These are phyloP conservation scores for Phlebiopsis flavidoalba DNA, from an alignment of 768 basidiomycete species.

Conservation along the genomic window DNA sequence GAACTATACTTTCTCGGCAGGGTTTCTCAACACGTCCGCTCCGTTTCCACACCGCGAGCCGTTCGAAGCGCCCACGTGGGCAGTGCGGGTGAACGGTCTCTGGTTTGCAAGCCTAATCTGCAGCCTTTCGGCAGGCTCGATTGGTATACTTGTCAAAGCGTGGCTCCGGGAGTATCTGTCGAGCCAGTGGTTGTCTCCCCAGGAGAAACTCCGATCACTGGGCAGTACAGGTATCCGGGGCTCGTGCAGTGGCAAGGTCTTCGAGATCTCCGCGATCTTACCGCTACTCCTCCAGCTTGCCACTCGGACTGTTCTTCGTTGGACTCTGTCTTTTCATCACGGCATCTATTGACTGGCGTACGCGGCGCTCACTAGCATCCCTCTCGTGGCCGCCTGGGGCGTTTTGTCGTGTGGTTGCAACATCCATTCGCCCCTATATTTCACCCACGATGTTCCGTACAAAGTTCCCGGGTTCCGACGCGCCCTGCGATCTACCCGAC, in stretches of 20 bases:
- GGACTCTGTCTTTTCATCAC: constrained; percentile 5
- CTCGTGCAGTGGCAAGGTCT: constrained; percentile 3
- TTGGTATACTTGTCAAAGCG: constrained; percentile 3
- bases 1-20: neutral
- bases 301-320: constrained; percentile 1
- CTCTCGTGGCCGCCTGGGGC: neutral
- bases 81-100: neutral
- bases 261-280: constrained; percentile 1
- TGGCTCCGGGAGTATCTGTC: constrained; percentile 6
- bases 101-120: constrained; percentile 3
- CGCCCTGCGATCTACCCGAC: neutral
- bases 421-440: constrained; percentile 1
- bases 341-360: neutral
- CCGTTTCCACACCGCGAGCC: neutral
- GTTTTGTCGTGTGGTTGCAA: neutral
- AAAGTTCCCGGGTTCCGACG: neutral
- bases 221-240: neutral
- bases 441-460: constrained; percentile 5
- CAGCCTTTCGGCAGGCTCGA: neutral
- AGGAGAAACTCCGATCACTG: neutral
- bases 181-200: neutral
- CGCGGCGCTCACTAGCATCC: neutral
- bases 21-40: neutral
- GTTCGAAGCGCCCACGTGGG: neutral
- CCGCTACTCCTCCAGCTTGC: neutral